Base-by-base conservation (phyloP, 352 stramenopile species). In the Aphanomyces cochlioides region DNA sequence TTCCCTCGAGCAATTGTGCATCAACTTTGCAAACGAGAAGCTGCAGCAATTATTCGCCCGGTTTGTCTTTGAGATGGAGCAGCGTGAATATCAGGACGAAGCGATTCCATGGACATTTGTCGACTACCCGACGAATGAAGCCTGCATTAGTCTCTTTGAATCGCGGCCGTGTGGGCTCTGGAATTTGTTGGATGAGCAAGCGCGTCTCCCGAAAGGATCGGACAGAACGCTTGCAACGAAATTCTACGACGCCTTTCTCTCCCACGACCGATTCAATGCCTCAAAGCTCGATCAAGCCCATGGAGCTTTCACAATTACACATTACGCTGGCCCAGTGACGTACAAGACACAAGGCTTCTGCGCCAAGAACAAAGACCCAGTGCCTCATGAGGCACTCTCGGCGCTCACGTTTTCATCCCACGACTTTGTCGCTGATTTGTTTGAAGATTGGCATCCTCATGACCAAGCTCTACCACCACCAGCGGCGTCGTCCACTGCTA, bases 1-100 rank as follows among this genome's bases (percentile, higher is more conserved):
- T 75, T 95, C 81, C 36, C 97, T 98, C 61, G 93, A 98, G 76
- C 93, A 98, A 72, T 89, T 97, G 40, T 96, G 90, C 72, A 97
- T 97, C 60, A 97, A 97, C 76, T 96, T 92, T 67, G 87, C 86
- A 21, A 97, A 97, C 77, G 90, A 97, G 50, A 96, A 96, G 73
- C 82, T 97, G 28, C 90, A 97, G 77, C 90, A 96, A 47, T 53
- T 76, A 6, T 78, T 78, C 54, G 76, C 54, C 41, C 47, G 68
- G 50, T 64, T 75, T 57, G 74, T 70, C 8, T 76, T 78, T 38
- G 74, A 77, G 47, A 72, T 70, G 36, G 73, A 77, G 39, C 57
- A 77, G 48, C 13, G 13, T 6, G 58, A 40, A 43, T 78, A 78
- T 56, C 41, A n/a, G 7, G 12, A 7, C 8, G 73, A 78, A 53